These are phyloP conservation scores for Stagonosporopsis rhizophila DNA, from an alignment of 2,329 filamentous ascomycete genomes.

Conservation along the genomic window DNA sequence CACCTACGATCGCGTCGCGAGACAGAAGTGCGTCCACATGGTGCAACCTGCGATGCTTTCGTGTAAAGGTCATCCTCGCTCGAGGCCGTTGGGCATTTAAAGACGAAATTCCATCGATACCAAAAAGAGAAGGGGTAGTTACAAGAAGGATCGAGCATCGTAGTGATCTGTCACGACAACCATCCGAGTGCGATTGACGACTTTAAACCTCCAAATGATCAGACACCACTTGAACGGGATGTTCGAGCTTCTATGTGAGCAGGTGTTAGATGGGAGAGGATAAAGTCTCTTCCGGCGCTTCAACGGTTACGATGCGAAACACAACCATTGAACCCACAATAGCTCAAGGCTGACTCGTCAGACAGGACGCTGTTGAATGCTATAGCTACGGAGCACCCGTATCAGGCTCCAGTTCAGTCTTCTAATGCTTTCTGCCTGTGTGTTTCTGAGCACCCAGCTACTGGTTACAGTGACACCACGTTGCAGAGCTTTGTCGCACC, in stretches of 20 bases:
- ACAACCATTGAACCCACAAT: not conserved
- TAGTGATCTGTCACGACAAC: no score
- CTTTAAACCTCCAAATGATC: not conserved
- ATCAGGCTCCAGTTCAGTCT: not conserved
- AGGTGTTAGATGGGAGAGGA: not conserved
- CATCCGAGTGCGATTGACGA: no score
- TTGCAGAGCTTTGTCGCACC: not conserved
- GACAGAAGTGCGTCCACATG: no score
- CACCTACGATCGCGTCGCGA: no score
- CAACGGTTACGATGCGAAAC: not conserved
- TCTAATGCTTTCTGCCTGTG: not conserved
- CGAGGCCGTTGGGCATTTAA: no score
- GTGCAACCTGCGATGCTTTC: no score
- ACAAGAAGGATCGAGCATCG: no score
- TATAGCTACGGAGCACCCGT: not conserved
- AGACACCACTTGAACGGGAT: not conserved
- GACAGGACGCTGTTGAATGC: not conserved
- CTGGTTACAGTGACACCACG: constrained; percentile 5
- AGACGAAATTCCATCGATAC: no score
- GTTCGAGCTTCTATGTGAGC: not conserved
- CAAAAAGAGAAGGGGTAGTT: not conserved
- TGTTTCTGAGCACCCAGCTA: constrained; percentile 1
- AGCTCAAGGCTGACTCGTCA: not conserved
- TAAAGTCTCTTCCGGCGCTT: constrained; percentile 3
- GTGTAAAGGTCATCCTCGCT: no score